These are phyloP conservation scores for Laetiporus sulphureus DNA, from an alignment of 1,284 basidiomycete genomes.

Conservation along the genomic window DNA sequence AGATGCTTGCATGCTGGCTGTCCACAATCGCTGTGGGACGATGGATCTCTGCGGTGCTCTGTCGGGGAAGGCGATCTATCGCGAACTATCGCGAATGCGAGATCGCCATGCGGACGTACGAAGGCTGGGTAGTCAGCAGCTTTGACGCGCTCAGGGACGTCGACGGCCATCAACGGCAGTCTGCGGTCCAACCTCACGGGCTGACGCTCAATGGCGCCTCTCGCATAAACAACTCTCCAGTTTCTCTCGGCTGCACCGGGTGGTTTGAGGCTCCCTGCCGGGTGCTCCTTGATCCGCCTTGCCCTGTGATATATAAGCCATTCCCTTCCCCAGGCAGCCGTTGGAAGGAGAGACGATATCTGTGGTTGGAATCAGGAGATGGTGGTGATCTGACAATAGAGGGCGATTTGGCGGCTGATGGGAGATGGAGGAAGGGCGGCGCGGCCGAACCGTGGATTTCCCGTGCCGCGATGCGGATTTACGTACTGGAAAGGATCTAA, in stretches of 20 bases:
- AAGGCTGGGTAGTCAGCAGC: constrained; percentile 4
- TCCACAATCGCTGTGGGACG: too few relatives aligned
- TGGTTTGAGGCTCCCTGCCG: too few relatives aligned
- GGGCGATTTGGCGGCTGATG: constrained; percentile 11
- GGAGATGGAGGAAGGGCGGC: constrained; percentile 16
- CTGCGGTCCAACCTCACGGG: constrained; percentile 3
- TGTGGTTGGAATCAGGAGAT: too few relatives aligned
- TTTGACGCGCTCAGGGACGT: constrained; percentile 7
- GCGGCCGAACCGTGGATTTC: constrained; percentile 25
- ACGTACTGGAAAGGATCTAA: constrained; percentile 23
- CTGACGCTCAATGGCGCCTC: too few relatives aligned
- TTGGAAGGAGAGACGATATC: too few relatives aligned
- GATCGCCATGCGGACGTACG: background rate
- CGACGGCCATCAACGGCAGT: constrained; percentile 5
- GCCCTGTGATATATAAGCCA: too few relatives aligned
- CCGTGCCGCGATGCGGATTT: constrained; percentile 22
- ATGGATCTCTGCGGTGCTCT: too few relatives aligned
- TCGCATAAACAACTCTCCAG: constrained; percentile 1
- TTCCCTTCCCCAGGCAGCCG: too few relatives aligned
- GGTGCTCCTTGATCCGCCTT: too few relatives aligned
- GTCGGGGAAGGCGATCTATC: constrained; percentile 3
- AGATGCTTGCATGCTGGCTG: too few relatives aligned
- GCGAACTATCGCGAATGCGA: too few relatives aligned
- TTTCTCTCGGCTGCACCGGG: constrained; percentile 3
- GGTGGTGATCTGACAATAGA: too few relatives aligned